Evolutionary conservation across 305 asterid genomes (phyloP).

Genomic region (Fraxinus latifolia): DNA sequence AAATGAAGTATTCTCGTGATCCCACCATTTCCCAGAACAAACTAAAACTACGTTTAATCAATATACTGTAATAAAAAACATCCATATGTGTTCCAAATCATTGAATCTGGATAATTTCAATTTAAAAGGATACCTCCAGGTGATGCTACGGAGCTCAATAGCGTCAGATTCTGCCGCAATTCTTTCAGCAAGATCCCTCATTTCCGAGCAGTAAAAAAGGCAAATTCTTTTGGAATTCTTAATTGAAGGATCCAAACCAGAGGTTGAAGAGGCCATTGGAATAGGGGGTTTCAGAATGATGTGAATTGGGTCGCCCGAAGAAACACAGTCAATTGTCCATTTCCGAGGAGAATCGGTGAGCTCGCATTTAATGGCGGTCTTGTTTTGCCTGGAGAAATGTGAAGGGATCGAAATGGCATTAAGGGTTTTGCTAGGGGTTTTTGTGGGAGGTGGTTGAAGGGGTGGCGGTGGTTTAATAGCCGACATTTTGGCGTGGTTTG

Average conservation of each 20-base stretch:
- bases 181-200: constrained; percentile 44
- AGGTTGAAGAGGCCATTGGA: constrained; percentile 28
- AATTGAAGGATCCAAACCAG: constrained; percentile 27
- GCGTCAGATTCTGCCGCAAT: constrained; percentile 45
- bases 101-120: background rate
- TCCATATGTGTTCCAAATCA: background rate
- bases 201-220: constrained; percentile 44
- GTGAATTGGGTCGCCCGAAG: constrained; percentile 76
- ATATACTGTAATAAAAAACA: background rate
- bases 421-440: constrained; percentile 22
- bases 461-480: constrained; percentile 49
- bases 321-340: constrained; percentile 63
- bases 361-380: constrained; percentile 48
- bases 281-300: constrained; percentile 77
- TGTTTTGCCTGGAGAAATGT: constrained; percentile 7
- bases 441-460: constrained; percentile 22
- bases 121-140: constrained; percentile 38
- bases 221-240: constrained; percentile 35
- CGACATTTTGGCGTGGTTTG: constrained; percentile 40
- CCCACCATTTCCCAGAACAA: background rate
- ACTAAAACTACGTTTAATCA: background rate
- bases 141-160: constrained; percentile 50
- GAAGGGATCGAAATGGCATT: background rate
- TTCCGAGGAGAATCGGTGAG: constrained; percentile 41
- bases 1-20: background rate